These are phyloP conservation scores for Podila epigama DNA, from an alignment of 192 early-diverging fungal species.

Conservation along the genomic window DNA sequence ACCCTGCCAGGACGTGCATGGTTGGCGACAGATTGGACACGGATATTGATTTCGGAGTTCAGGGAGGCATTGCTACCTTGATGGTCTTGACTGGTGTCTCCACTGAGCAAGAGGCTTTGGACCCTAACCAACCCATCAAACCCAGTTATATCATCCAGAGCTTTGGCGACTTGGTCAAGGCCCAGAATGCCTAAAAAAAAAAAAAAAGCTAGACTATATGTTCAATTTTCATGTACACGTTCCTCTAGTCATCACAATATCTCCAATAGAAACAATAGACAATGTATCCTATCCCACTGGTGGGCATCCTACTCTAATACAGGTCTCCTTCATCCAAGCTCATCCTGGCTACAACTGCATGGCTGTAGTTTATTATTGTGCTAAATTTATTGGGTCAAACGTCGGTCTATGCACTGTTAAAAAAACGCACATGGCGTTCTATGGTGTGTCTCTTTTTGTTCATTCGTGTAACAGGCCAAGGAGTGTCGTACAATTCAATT, in stretches of 20 bases:
- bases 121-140: constrained; percentile 45
- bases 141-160: constrained; percentile 55
- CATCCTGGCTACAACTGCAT: too few species aligned
- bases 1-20: constrained; percentile 89
- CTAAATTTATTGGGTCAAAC: too few species aligned
- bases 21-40: constrained; percentile 96
- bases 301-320: too few species aligned
- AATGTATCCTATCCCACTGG: too few species aligned
- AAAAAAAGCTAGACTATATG: background rate
- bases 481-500: too few species aligned
- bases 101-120: constrained; percentile 46
- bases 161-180: constrained; percentile 54
- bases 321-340: too few species aligned
- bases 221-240: too few species aligned
- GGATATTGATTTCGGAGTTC: constrained; percentile 93
- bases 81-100: constrained; percentile 88
- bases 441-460: too few species aligned
- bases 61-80: constrained; percentile 86
- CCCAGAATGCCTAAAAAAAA: constrained; percentile 12
- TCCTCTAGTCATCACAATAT: background rate
- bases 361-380: too few species aligned
- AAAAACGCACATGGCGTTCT: too few species aligned
- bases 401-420: too few species aligned
- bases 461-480: too few species aligned
- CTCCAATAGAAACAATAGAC: background rate